phyloP scores from a whole-genome alignment of 1,284 basidiomycete genomes.

The Rhodofomes roseus region DNA sequence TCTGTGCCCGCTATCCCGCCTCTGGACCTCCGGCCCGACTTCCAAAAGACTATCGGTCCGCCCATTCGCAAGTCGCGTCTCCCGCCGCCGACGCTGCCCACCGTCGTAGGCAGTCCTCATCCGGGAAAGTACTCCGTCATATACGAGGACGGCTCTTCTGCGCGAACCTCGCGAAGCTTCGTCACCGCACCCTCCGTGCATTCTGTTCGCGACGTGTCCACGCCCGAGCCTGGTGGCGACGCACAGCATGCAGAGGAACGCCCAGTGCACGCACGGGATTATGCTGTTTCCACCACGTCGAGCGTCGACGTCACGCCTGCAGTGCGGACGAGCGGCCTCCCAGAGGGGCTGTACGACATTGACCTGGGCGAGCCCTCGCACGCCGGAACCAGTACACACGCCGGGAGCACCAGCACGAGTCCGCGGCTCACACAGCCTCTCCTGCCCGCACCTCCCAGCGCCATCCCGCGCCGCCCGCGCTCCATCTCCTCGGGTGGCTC shows the following conservation, averaged over 20 bases:
- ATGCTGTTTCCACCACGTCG: conserved; percentile 6
- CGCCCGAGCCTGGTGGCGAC: conserved; percentile 8
- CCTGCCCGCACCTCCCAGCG: conserved; percentile 8
- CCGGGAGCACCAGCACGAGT: background rate
- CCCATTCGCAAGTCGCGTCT: conserved; percentile 30
- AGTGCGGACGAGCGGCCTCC: conserved; percentile 11
- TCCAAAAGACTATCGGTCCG: conserved; percentile 40
- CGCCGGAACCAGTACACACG: background rate
- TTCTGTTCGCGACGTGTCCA: conserved; percentile 20
- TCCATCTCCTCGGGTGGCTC: conserved; percentile 5
- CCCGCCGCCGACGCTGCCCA: conserved; percentile 23
- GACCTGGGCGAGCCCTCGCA: conserved; percentile 8
- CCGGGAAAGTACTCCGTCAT: conserved; percentile 29
- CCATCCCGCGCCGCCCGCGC: conserved; percentile 13
- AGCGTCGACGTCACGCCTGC: conserved; percentile 5
- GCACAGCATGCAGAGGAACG: background rate
- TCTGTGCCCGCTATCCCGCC: conserved; percentile 47
- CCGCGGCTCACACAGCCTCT: conserved; percentile 4
- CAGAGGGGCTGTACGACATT: conserved; percentile 20
- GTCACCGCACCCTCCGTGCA: conserved; percentile 47
- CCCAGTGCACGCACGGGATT: conserved; percentile 6
- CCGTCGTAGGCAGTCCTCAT: conserved; percentile 23
- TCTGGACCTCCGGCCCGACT: conserved; percentile 52
- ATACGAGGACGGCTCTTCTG: conserved; percentile 38
- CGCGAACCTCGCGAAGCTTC: conserved; percentile 50